Evolutionary conservation across 2,329 filamentous ascomycete genomes (phyloP).

Genomic region (Annulohypoxylon truncatum): DNA sequence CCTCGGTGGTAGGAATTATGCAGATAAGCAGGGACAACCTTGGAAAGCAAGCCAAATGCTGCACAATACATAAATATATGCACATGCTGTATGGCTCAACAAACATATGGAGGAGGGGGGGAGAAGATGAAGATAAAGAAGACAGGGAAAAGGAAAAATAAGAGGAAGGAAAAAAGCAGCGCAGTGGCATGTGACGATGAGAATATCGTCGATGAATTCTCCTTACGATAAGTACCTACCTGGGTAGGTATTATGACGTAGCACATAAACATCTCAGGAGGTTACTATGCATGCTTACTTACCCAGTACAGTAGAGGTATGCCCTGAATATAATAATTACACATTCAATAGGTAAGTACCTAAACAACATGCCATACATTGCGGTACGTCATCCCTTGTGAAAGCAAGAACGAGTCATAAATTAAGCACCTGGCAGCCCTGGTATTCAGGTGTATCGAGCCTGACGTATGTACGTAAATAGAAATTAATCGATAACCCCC

Average conservation of each 20-base stretch:
- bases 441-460: too few species aligned
- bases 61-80: background rate
- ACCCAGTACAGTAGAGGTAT: too few species aligned
- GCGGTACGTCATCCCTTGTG: background rate
- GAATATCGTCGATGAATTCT: too few species aligned
- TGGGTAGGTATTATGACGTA: too few species aligned
- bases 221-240: too few species aligned
- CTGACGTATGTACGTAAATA: background rate
- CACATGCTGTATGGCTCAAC: background rate
- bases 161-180: too few species aligned
- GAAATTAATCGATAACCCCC: slow-evolving; percentile 43
- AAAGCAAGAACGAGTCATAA: background rate
- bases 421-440: background rate
- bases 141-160: background rate
- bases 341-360: background rate
- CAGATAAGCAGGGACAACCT: background rate
- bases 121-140: background rate
- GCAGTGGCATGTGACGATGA: too few species aligned
- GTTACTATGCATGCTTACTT: too few species aligned
- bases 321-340: background rate
- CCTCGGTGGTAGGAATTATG: slow-evolving; percentile 33
- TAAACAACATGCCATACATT: background rate
- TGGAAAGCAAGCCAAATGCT: slow-evolving; percentile 6
- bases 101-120: background rate
- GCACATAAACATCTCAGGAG: too few species aligned